Base-by-base conservation (phyloP, 1,284 basidiomycete genomes). In the Phenoliferia sp. region DNA sequence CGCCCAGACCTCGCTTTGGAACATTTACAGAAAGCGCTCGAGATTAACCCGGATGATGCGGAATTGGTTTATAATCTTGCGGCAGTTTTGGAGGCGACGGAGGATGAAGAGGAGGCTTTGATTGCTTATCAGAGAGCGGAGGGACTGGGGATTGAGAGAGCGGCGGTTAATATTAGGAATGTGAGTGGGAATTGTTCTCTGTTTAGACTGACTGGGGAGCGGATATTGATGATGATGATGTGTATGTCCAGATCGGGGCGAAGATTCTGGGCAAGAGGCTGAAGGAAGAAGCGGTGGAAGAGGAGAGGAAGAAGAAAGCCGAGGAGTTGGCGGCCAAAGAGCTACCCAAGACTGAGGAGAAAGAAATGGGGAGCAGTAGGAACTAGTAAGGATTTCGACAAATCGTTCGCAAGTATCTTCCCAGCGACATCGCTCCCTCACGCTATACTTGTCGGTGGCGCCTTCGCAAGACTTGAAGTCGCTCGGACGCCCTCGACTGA, bases 41-140 rank as follows among this genome's bases (percentile, higher is more conserved):
- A 67, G 65, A 62, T 71, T 34, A 71, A 69, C 63, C 72, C 72
- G 26, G 72, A 73, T 19, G 72, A 73, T 32, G n/a, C 48, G 29
- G 36, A 69, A 64, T 68, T 72, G 7, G 71, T 67, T 50, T 73
- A 61, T 60, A 73, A 73, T 57, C 58, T 73, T 26, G 72, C 66
- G 3, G 72, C 72, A 3, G 70, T 73, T 2, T 56, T 73, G 36
- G 72, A 73, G 55, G 64, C 68, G 29, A 71, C 68, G 17, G 70
- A 64, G 2, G 64, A 73, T 52, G 34, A 67, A 35, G 68, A 73
- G 28, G 70, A 73, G 39, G 69, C 72, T 0, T 57, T 73, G 54
- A 32, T 73, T 17, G 72, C 72, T 50, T 73, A 62, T 63, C 64
- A 73, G 55, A 50, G 69, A 4, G 66, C 70, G 0, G 32, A 55